These are phyloP conservation scores for Phaeodactylum tricornutum DNA, from an alignment of 108 stramenopile genomes.

Conservation along the genomic window DNA sequence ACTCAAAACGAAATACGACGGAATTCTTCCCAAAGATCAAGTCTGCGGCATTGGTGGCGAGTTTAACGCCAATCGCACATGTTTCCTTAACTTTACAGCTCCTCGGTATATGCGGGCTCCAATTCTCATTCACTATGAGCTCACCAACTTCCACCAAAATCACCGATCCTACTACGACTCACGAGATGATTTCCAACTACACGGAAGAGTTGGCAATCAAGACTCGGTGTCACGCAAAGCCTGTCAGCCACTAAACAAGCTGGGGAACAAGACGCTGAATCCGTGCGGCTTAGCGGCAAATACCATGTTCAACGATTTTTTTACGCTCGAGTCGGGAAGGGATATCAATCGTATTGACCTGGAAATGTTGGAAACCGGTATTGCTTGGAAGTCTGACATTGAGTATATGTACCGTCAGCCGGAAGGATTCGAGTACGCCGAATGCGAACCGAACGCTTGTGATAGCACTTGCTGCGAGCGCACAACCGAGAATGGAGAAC, in stretches of 20 bases:
- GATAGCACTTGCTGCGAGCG: constrained; percentile 45
- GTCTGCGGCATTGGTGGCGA: constrained; percentile 25
- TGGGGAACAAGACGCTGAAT: constrained; percentile 65
- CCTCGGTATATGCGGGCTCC: constrained; percentile 77
- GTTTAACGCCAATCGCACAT: constrained; percentile 28
- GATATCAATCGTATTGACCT: constrained; percentile 17
- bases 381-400: constrained; percentile 93
- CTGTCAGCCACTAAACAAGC: constrained; percentile 49
- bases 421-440: constrained; percentile 48
- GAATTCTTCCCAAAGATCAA: constrained; percentile 10
- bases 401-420: constrained; percentile 82
- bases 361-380: constrained; percentile 82
- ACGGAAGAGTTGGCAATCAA: constrained; percentile 8
- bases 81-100: constrained; percentile 33
- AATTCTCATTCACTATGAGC: constrained; percentile 91
- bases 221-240: constrained; percentile 1
- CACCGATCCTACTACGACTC: constrained; percentile 76
- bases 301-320: constrained; percentile 93
- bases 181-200: constrained; percentile 42
- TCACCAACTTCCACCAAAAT: constrained; percentile 98
- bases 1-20: constrained; percentile 46
- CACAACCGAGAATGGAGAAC: constrained; percentile 15
- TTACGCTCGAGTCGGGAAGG: constrained; percentile 34
- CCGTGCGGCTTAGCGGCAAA: constrained; percentile 99
- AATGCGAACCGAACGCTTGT: constrained; percentile 31